Conservation (phyloP, 495 filamentous ascomycete species). For the Jackrogersella multiformis region DNA sequence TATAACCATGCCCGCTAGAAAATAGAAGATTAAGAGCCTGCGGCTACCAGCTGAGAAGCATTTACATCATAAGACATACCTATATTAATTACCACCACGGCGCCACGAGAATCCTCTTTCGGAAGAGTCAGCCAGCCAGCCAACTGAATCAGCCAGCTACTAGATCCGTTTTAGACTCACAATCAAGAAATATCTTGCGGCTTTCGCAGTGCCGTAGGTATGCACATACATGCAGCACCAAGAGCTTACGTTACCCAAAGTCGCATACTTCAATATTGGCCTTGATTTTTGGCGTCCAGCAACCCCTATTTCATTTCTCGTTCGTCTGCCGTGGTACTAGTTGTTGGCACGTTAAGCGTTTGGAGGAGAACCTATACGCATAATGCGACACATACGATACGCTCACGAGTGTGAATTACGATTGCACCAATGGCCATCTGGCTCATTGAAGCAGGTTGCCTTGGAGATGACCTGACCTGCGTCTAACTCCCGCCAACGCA, state of each 20-base stretch:
- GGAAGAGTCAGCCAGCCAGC: neutral
- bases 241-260: constrained; percentile 1
- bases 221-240: neutral
- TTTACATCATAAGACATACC: neutral
- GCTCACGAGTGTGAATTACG: neutral
- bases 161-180: neutral
- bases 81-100: neutral
- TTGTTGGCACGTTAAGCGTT: no score
- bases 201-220: neutral
- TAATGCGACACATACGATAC: neutral
- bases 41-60: neutral
- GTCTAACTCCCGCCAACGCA: neutral
- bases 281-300: neutral
- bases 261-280: constrained; percentile 1
- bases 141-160: neutral
- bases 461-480: neutral
- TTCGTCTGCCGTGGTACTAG: neutral
- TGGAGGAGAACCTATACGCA: neutral
- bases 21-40: constrained; percentile 11
- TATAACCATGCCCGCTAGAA: neutral
- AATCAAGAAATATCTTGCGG: neutral
- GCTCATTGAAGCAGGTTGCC: neutral
- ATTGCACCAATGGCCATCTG: neutral
- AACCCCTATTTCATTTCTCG: constrained; percentile 2
- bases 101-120: neutral